phyloP scores from a whole-genome alignment of 1,284 basidiomycete species.

The Cryptococcus deneoformans region DNA sequence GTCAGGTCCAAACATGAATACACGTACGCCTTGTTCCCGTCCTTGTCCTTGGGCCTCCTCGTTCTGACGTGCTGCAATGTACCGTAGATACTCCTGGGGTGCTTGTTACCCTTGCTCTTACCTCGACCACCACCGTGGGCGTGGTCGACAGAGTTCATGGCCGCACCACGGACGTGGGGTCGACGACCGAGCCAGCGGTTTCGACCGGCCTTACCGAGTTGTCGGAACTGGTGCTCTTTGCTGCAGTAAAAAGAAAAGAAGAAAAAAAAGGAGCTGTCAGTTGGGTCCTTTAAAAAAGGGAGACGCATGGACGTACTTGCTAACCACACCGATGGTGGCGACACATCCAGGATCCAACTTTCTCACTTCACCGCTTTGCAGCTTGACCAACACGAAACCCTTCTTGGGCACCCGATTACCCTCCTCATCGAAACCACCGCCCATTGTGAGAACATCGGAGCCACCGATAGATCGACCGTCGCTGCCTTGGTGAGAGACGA shows the following conservation, averaged over 20 bases:
- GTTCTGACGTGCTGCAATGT: conserved; percentile 92
- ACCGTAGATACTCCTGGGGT: conserved; percentile 86
- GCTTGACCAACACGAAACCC: conserved; percentile 63
- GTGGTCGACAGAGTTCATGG: conserved; percentile 98
- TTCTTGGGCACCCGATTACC: conserved; percentile 54
- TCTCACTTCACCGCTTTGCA: conserved; percentile 91
- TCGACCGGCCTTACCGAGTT: conserved; percentile 89
- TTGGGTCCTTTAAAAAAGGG: background rate
- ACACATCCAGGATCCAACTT: conserved; percentile 77
- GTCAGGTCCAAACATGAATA: background rate
- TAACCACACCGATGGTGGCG: conserved; percentile 88
- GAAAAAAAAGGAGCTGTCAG: background rate
- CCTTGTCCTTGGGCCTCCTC: conserved; percentile 83
- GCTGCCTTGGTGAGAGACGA: conserved; percentile 61
- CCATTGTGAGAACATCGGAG: conserved; percentile 39
- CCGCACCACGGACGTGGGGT: conserved; percentile 91
- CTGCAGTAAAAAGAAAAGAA: conserved; percentile 18
- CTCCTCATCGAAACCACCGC: conserved; percentile 21
- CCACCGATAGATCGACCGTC: conserved; percentile 52
- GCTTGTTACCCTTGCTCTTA: conserved; percentile 96
- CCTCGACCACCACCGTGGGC: conserved; percentile 95
- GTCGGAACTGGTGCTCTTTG: conserved; percentile 78
- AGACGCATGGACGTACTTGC: conserved; percentile 58
- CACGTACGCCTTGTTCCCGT: conserved; percentile 80
- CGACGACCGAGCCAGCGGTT: conserved; percentile 82